phyloP scores from a whole-genome alignment of 345 rosid genomes.

The Corchorus capsularis region DNA sequence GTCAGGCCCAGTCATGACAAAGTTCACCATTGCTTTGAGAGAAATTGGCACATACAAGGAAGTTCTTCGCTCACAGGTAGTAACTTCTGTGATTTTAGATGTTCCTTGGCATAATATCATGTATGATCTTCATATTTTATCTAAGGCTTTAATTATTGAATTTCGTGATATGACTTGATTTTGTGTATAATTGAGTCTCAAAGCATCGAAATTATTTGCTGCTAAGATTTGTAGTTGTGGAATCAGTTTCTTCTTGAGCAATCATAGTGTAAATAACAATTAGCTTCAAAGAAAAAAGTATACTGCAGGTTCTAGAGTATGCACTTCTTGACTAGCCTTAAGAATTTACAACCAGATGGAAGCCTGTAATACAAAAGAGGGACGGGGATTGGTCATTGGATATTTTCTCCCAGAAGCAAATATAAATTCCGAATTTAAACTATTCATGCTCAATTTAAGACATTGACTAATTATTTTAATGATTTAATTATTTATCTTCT shows the following conservation, averaged over 20 bases:
- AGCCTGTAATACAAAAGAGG: background rate
- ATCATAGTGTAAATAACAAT: background rate
- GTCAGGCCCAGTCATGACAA: constrained; percentile 72
- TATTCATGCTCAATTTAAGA: background rate
- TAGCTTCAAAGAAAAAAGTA: constrained; percentile 6
- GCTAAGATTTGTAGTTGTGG: background rate
- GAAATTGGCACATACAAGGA: constrained; percentile 79
- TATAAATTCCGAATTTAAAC: background rate
- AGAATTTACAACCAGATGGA: background rate
- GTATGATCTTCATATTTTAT: background rate
- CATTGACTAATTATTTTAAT: constrained; percentile 1
- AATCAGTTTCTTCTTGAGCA: constrained; percentile 7
- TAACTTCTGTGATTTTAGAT: constrained; percentile 7
- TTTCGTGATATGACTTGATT: background rate
- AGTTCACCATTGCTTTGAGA: constrained; percentile 68
- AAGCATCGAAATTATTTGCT: constrained; percentile 2
- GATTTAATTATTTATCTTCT: background rate
- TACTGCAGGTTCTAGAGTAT: background rate
- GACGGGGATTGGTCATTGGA: background rate
- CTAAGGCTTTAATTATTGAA: constrained; percentile 1
- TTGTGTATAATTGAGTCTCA: background rate
- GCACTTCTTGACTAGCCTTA: constrained; percentile 5
- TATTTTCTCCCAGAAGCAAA: background rate
- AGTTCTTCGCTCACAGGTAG: constrained; percentile 80
- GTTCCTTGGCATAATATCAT: background rate